Evolutionary conservation across 176 grass and related monocot species (phyloP), one percentile per base, ranked within the genome.

Genomic region (Oryza meridionalis): DNA sequence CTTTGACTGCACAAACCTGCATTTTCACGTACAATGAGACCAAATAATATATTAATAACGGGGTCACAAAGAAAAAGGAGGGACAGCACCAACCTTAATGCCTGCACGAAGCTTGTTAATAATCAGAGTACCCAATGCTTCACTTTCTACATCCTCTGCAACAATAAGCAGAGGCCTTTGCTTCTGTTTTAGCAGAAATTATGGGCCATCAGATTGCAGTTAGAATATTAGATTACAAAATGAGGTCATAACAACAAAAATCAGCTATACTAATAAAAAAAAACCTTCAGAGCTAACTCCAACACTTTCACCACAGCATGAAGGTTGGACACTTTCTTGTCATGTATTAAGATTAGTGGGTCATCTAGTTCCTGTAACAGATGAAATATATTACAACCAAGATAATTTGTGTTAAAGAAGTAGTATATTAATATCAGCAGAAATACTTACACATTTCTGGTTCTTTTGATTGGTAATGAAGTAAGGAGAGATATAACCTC

Each of bases 81-180:
- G 65, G 22, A 25, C 16, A 84, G 50, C n/a, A 37, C 29, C 67
- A 62, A 94, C 93, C 87, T 94, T 94, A 73, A 94, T 81, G 68
- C 90, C 90, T 65, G 82, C 90, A 82, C 86, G 86, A 82, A 92
- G 77, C 66, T 88, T 88, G 72, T 88, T 85, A 26, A 92, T 73
- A 46, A 92, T 88, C 10, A 92, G 72, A 19, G 86, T 92, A 31
- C 82, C 85, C 26, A 92, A 47, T 50, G 73, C 90, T 73, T 92
- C 90, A 79, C 90, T 85, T 88, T 92, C 90, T 68, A 92, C 58
- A 51, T 92, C 90, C 82, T 88, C 90, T 14, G 90, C 82, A 79
- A 92, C 61, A 79, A 92, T 88, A 72, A 92, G 73, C 13, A 91
- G 62, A 84, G 86, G 78, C 78, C 38, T 88, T 88, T 94, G 93